Percentiles rank a stretch among this genome's conserved stretches.
Evolutionary conservation across 2,329 filamentous ascomycete species (phyloP).

Genomic region (Trichophyton simii): DNA sequence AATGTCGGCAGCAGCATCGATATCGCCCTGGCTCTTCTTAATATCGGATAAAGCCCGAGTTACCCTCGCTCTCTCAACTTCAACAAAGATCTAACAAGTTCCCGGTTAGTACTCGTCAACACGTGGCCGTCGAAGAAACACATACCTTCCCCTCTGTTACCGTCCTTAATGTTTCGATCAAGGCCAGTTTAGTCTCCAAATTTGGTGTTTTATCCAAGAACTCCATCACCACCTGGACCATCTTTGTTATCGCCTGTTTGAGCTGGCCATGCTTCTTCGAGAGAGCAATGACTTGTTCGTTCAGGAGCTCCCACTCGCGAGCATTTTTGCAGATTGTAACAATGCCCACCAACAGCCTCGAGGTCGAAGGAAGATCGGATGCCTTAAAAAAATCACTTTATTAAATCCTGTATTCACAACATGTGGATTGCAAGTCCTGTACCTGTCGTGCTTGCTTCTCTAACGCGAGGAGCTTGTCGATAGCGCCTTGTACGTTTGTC

Average conservation of each 20-base stretch:
- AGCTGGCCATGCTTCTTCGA: slow-evolving; percentile 99
- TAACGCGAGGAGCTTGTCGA: slow-evolving; percentile 81
- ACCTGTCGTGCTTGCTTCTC: slow-evolving; percentile 98
- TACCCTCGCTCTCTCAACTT: slow-evolving; percentile 91
- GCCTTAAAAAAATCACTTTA: slow-evolving; percentile 43
- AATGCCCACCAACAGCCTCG: slow-evolving; percentile 72
- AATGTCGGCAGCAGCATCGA: slow-evolving; percentile 80
- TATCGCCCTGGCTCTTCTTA: slow-evolving; percentile 89
- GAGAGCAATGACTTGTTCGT: slow-evolving; percentile 87
- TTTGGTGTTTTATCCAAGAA: slow-evolving; percentile 80
- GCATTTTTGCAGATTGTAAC: slow-evolving; percentile 90
- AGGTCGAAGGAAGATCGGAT: slow-evolving; percentile 91
- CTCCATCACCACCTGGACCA: slow-evolving; percentile 92
- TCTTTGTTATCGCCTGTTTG: slow-evolving; percentile 96
- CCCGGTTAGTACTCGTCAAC: neutral
- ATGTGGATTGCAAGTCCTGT: slow-evolving; percentile 16
- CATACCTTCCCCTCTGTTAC: slow-evolving; percentile 87
- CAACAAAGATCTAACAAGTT: slow-evolving; percentile 69
- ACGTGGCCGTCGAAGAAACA: neutral
- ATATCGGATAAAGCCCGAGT: slow-evolving; percentile 93
- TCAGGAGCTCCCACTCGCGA: slow-evolving; percentile 85
- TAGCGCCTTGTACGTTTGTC: slow-evolving; percentile 65
- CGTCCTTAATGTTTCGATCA: slow-evolving; percentile 89
- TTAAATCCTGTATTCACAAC: neutral
- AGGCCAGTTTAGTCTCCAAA: slow-evolving; percentile 74